These are phyloP conservation scores for Onygenales sp. DNA, from an alignment of 2,329 filamentous ascomycete genomes.

Conservation along the genomic window DNA sequence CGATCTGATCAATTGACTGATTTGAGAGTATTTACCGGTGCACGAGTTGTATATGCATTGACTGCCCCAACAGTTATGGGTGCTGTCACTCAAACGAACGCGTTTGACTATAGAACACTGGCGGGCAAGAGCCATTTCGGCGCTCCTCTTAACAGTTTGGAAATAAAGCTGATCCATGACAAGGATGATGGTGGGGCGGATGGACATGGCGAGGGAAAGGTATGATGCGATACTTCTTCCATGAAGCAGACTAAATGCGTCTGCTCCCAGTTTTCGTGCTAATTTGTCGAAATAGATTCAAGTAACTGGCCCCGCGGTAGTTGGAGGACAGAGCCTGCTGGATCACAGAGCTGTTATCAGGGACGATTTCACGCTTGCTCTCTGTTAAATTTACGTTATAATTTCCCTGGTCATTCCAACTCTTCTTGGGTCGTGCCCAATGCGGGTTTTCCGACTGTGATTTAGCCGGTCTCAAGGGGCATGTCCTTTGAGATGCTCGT, in stretches of 20 bases:
- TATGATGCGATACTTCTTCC: slow-evolving; percentile 23
- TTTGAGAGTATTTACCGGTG: slow-evolving; percentile 68
- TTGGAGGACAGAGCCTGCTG: slow-evolving; percentile 54
- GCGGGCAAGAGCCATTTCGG: slow-evolving; percentile 61
- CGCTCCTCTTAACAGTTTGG: slow-evolving; percentile 66
- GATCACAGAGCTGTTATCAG: slow-evolving; percentile 57
- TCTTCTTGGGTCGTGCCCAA: neutral
- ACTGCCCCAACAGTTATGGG: slow-evolving; percentile 77
- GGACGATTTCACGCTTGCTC: slow-evolving; percentile 64
- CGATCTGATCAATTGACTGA: slow-evolving; percentile 65
- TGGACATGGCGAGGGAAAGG: slow-evolving; percentile 45
- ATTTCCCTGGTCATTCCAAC: neutral
- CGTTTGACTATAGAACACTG: slow-evolving; percentile 69
- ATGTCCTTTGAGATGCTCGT: too few relatives aligned
- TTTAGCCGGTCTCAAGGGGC: too few relatives aligned
- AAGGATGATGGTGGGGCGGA: slow-evolving; percentile 31
- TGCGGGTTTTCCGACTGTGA: too few relatives aligned
- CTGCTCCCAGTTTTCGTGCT: neutral
- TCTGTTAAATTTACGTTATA: slow-evolving; percentile 11
- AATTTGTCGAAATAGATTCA: slow-evolving; percentile 47
- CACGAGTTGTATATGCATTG: slow-evolving; percentile 76
- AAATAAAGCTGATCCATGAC: slow-evolving; percentile 55
- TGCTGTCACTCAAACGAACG: slow-evolving; percentile 73
- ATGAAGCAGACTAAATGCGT: neutral
- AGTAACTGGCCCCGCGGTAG: slow-evolving; percentile 64